phyloP scores from a whole-genome alignment of 257 asterid species.

The Cynanchum wilfordii region DNA sequence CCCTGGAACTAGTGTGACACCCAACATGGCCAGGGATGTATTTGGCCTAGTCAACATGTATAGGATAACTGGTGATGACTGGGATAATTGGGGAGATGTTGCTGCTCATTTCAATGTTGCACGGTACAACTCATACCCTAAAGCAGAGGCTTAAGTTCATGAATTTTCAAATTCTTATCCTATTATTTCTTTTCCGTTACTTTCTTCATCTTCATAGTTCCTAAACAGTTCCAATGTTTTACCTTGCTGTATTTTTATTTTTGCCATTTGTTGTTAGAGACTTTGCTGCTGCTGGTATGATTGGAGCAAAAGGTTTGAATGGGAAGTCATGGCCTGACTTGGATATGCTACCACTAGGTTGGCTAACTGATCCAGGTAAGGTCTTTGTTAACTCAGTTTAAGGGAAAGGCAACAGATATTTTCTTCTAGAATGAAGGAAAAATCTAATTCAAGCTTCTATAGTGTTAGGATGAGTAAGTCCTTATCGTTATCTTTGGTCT shows the following conservation, averaged over 20 bases:
- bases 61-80: constrained; percentile 89
- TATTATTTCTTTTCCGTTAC: neutral
- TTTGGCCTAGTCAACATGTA: constrained; percentile 83
- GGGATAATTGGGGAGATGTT: constrained; percentile 92
- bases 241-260: neutral
- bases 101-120: constrained; percentile 66
- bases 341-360: constrained; percentile 95
- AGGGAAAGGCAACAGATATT: neutral
- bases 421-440: neutral
- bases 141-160: neutral
- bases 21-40: constrained; percentile 65
- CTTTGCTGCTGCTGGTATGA: constrained; percentile 64
- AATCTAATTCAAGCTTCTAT: neutral
- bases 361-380: constrained; percentile 75
- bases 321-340: constrained; percentile 99
- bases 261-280: constrained; percentile 38
- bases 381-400: neutral
- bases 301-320: constrained; percentile 65
- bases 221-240: neutral
- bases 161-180: neutral
- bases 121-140: constrained; percentile 36
- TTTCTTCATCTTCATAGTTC: neutral
- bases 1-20: constrained; percentile 79
- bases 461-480: neutral
- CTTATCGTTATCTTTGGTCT: neutral